phyloP scores from a whole-genome alignment of 805 yeast genomes.

The Lachancea quebecensis region DNA sequence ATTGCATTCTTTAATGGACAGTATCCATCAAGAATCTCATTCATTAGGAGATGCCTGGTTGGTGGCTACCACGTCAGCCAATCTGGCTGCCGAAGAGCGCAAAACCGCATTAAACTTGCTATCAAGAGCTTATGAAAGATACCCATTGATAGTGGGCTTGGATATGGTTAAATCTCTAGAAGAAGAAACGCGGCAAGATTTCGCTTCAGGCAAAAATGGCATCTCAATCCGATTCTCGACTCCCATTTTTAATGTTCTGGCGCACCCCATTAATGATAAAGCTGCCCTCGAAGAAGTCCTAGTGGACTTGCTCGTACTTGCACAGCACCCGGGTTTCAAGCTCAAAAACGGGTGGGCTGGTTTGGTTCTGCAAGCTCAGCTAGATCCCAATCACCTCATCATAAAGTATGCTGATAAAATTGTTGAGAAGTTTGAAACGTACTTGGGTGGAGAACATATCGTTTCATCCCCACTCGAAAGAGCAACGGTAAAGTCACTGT shows the following conservation, averaged over 20 bases:
- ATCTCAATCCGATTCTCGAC: conserved; percentile 28
- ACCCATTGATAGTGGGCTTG: conserved; percentile 37
- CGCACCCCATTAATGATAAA: conserved; percentile 26
- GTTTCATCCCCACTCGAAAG: conserved; percentile 31
- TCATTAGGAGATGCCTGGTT: conserved; percentile 44
- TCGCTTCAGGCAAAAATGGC: conserved; percentile 14
- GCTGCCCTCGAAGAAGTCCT: conserved; percentile 31
- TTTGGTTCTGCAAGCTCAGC: conserved; percentile 47
- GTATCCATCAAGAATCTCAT: conserved; percentile 9
- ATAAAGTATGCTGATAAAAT: conserved; percentile 21
- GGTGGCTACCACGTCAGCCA: conserved; percentile 39
- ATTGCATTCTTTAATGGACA: conserved; percentile 8
- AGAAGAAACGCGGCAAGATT: conserved; percentile 12
- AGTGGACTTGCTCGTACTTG: conserved; percentile 35
- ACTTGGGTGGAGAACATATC: conserved; percentile 14
- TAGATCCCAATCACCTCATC: conserved; percentile 62
- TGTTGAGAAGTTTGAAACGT: conserved; percentile 15
- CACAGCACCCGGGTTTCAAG: conserved; percentile 38
- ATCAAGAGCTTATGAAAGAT: conserved; percentile 25
- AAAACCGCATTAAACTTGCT: conserved; percentile 32
- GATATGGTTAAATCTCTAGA: conserved; percentile 41
- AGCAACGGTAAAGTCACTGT: conserved; percentile 46
- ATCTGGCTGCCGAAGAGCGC: conserved; percentile 33
- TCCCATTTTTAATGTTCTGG: conserved; percentile 35
- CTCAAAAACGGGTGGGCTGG: conserved; percentile 69